Evolutionary conservation across 331 rosid species (phyloP), one percentile per base, ranked within the genome.

Genomic region (Quercus phellos): DNA sequence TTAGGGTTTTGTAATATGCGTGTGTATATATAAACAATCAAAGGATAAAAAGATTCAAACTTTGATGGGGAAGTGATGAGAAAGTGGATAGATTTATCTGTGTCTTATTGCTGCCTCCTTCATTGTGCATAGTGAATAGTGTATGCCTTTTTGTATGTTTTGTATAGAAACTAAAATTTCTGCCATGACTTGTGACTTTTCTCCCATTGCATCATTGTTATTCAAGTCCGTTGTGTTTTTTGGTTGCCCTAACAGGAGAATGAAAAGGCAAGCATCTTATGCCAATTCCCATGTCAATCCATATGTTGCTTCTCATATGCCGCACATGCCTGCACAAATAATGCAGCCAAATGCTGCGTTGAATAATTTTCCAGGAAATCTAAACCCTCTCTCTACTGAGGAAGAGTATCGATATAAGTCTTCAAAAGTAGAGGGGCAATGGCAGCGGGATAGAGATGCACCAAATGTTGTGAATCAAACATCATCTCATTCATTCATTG

Each of bases 391-490:
- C 38, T 72, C 70, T 61, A 2, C 30, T 54, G 78, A 53, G 74
- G 43, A 59, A 59, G 30, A 21, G 66, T 26, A 59, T 59, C 16
- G 1, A 12, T 59, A 81, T 66, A 71, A 51, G 53, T 51, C 81
- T 76, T 54, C 21, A 76, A 38, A 51, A 42, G 3, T 34, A 70
- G 77, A 60, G 60, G 54, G 12, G 19, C 53, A 55, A 50, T 60
- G 50, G 75, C 42, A 30, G 21, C 35, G 77, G 59, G 81, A 76
- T 71, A 63, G 30, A 54, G 55, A 76, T 70, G 76, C 69, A 76
- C 64, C 81, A 54, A 55, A 53, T 27, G 71, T 27, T 42, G 54
- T 29, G 26, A 22, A 76, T 71, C 69, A 53, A 43, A 24, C 35
- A 19, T 72, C 78, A 11, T 14, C 27, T 63, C 58, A 11, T 76